Evolutionary conservation across 2,329 filamentous ascomycete species (phyloP).

Genomic region (Dactylellina haptotyla): DNA sequence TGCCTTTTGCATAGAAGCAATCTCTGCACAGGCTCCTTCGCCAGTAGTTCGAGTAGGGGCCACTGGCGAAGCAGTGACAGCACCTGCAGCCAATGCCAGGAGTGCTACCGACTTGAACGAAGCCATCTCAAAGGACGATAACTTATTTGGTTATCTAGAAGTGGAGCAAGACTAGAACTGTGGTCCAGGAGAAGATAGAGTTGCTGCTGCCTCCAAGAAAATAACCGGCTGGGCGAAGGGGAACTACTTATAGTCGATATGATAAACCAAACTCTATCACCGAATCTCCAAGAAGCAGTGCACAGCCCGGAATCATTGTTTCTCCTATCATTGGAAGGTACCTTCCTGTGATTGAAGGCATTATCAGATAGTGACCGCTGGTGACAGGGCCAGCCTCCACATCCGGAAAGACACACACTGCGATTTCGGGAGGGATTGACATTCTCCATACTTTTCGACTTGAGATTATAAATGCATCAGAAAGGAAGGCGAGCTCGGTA

Average conservation of each 20-base stretch:
- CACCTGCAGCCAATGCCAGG: conserved; percentile 42
- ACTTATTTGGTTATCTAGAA: not conserved
- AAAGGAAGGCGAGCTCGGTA: conserved; percentile 48
- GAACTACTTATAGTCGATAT: conserved; percentile 32
- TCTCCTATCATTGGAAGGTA: conserved; percentile 7
- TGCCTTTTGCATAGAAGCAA: conserved; percentile 42
- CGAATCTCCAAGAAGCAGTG: not conserved
- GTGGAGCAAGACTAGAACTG: not conserved
- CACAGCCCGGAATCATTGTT: not conserved
- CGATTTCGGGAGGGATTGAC: conserved; percentile 20
- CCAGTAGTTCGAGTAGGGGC: conserved; percentile 22
- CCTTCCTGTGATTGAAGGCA: conserved; percentile 43
- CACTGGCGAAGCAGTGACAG: conserved; percentile 15
- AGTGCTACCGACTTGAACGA: conserved; percentile 36
- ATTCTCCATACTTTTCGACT: conserved; percentile 9
- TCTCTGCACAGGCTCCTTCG: conserved; percentile 42
- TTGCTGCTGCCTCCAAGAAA: conserved; percentile 17
- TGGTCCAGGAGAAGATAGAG: conserved; percentile 5
- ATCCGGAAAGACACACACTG: conserved; percentile 39
- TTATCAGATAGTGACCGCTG: conserved; percentile 31
- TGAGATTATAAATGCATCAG: too few relatives aligned
- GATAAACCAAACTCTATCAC: not conserved
- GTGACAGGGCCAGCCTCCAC: conserved; percentile 2
- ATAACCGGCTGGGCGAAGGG: conserved; percentile 3
- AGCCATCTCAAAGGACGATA: conserved; percentile 20